phyloP scores from a whole-genome alignment of 179 eudicot genomes.

The Silene coronaria region DNA sequence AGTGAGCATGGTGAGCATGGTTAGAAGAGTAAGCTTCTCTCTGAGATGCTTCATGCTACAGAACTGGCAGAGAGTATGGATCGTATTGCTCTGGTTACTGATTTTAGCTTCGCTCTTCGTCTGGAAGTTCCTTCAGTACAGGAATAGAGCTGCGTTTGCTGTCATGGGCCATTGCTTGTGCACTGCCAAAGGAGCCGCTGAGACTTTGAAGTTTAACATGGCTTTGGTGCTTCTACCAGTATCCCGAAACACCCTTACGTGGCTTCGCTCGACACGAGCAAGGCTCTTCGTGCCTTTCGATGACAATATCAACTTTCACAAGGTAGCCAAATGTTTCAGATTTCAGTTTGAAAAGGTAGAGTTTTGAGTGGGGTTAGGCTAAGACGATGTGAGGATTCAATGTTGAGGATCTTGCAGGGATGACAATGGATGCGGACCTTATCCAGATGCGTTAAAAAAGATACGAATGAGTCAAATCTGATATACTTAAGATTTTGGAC shows the following conservation, averaged over 20 bases:
- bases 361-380: not conserved
- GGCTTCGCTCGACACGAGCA: constrained; percentile 59
- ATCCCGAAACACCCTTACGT: constrained; percentile 59
- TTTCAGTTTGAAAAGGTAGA: not conserved
- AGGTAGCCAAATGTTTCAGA: constrained; percentile 29
- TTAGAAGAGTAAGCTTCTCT: constrained; percentile 39
- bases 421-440: too few species aligned
- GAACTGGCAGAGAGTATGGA: constrained; percentile 61
- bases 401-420: too few species aligned
- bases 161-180: constrained; percentile 72
- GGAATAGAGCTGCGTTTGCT: constrained; percentile 46
- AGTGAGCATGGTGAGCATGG: constrained; percentile 20
- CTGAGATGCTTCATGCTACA: constrained; percentile 53
- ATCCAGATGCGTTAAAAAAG: too few species aligned
- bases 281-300: constrained; percentile 57
- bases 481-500: too few species aligned
- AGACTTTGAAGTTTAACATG: constrained; percentile 76
- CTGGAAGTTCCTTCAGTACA: constrained; percentile 68
- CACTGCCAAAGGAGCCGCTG: constrained; percentile 86
- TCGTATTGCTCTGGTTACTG: constrained; percentile 45
- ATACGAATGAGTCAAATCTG: too few species aligned
- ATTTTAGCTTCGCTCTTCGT: constrained; percentile 50
- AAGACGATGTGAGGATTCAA: too few species aligned
- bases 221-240: constrained; percentile 67
- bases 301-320: constrained; percentile 73